Evolutionary conservation across 306 rosid genomes (phyloP).

Genomic region (Hippophae tibetana): DNA sequence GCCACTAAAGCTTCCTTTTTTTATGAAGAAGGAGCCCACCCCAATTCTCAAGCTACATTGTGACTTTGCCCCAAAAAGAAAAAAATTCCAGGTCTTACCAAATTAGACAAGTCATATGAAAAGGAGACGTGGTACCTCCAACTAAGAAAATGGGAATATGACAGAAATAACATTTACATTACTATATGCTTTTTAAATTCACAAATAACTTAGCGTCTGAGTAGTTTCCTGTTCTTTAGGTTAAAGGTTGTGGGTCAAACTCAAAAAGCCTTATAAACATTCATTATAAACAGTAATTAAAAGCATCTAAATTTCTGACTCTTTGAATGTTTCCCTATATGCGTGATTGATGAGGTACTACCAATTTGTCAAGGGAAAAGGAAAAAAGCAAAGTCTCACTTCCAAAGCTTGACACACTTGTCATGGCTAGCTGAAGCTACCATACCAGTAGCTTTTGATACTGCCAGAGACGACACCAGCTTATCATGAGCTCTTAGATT

Average conservation of each 20-base stretch:
- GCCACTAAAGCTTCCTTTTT: no score
- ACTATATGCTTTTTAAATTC: neutral
- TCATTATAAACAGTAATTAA: conserved; percentile 1
- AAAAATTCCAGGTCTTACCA: no score
- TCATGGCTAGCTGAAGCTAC: conserved; percentile 75
- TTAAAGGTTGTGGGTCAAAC: conserved; percentile 8
- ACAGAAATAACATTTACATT: no score
- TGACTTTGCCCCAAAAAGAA: no score
- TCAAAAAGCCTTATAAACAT: neutral
- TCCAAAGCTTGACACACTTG: conserved; percentile 64
- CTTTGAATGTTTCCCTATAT: neutral
- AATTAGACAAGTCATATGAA: no score
- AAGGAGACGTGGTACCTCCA: no score
- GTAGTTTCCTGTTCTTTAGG: conserved; percentile 10
- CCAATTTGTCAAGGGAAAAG: conserved; percentile 1
- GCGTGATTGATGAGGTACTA: neutral
- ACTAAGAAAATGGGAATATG: no score
- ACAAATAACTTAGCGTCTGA: conserved; percentile 1
- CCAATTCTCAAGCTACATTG: no score
- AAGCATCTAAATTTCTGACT: neutral
- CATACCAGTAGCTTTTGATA: conserved; percentile 39
- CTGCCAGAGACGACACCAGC: conserved; percentile 55
- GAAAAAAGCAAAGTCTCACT: conserved; percentile 20
- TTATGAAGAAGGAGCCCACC: no score
- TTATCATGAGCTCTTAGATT: conserved; percentile 46